Evolutionary conservation across 1,139 yeast species (phyloP).

Genomic region (Pichiaceae sp.): DNA sequence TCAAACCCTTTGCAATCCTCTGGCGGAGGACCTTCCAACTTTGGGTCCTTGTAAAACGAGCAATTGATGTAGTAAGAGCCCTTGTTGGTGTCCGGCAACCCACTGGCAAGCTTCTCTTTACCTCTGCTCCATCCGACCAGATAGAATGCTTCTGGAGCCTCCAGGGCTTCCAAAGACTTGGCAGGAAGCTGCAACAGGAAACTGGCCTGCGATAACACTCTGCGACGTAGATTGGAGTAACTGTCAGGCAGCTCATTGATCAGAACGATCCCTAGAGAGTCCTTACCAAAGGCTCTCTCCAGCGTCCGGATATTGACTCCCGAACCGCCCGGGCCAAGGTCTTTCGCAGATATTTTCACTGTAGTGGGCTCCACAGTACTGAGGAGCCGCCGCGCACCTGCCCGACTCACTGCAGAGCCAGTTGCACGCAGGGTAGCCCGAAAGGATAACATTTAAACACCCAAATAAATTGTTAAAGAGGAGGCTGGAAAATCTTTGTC

Average conservation of each 20-base stretch:
- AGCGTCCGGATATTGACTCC: slow-evolving; percentile 5
- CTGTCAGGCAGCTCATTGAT: slow-evolving; percentile 34
- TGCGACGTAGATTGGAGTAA: slow-evolving; percentile 31
- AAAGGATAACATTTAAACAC: too few relatives aligned
- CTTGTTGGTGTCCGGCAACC: slow-evolving; percentile 40
- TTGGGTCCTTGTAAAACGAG: slow-evolving; percentile 39
- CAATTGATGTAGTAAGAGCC: slow-evolving; percentile 59
- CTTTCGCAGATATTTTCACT: slow-evolving; percentile 11
- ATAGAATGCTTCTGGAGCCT: slow-evolving; percentile 42
- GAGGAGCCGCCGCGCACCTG: too few relatives aligned
- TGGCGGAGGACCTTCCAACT: slow-evolving; percentile 37
- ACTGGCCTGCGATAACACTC: slow-evolving; percentile 39
- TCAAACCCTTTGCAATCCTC: slow-evolving; percentile 27
- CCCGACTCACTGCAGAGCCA: too few relatives aligned
- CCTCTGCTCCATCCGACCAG: slow-evolving; percentile 65
- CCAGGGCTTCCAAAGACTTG: slow-evolving; percentile 30
- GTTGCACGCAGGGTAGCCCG: too few relatives aligned
- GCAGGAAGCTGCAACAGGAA: slow-evolving; percentile 35
- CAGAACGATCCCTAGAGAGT: slow-evolving; percentile 48
- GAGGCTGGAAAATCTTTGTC: too few relatives aligned
- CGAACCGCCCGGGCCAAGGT: slow-evolving; percentile 5
- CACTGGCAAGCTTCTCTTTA: slow-evolving; percentile 37
- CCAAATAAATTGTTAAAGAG: too few relatives aligned
- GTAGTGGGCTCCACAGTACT: too few relatives aligned
- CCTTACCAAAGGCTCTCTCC: slow-evolving; percentile 46